Percentiles rank a stretch among this genome's conserved stretches.
Evolutionary conservation across 495 filamentous ascomycete genomes (phyloP).

Genomic region (Aspergillus sparsus): DNA sequence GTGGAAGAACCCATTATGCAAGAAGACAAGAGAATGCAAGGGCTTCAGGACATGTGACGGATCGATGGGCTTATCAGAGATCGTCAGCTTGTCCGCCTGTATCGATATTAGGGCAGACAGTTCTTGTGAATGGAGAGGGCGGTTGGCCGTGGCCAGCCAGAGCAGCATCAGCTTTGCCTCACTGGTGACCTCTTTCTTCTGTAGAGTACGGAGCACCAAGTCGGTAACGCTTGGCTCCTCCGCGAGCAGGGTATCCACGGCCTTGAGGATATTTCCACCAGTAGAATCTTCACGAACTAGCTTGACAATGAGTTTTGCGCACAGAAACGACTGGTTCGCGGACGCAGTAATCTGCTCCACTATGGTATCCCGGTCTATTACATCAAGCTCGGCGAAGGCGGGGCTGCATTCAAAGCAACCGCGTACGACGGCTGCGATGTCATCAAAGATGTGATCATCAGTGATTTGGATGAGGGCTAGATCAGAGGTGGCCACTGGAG

Average conservation of each 20-base stretch:
- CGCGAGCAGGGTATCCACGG: conserved; percentile 29
- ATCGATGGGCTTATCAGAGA: conserved; percentile 31
- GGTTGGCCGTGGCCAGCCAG: conserved; percentile 40
- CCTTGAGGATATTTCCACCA: conserved; percentile 31
- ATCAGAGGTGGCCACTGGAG: conserved; percentile 19
- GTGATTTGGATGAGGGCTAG: conserved; percentile 22
- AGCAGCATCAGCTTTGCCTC: conserved; percentile 38
- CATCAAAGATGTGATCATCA: conserved; percentile 28
- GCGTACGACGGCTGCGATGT: conserved; percentile 28
- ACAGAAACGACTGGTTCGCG: conserved; percentile 41
- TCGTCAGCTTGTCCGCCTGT: conserved; percentile 32
- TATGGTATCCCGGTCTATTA: conserved; percentile 29
- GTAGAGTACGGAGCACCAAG: conserved; percentile 29
- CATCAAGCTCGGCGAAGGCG: conserved; percentile 14
- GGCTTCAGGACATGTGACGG: conserved; percentile 30
- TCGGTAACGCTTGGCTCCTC: conserved; percentile 33
- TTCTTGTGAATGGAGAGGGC: conserved; percentile 36
- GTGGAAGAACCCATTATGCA: conserved; percentile 38
- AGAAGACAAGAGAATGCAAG: conserved; percentile 32
- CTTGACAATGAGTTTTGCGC: conserved; percentile 41
- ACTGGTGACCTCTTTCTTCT: conserved; percentile 26
- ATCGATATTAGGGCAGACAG: conserved; percentile 34
- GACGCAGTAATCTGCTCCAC: conserved; percentile 37
- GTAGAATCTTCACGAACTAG: conserved; percentile 29
- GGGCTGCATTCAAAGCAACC: conserved; percentile 15